phyloP scores from a whole-genome alignment of 306 rosid genomes.

The Acacia confusa region DNA sequence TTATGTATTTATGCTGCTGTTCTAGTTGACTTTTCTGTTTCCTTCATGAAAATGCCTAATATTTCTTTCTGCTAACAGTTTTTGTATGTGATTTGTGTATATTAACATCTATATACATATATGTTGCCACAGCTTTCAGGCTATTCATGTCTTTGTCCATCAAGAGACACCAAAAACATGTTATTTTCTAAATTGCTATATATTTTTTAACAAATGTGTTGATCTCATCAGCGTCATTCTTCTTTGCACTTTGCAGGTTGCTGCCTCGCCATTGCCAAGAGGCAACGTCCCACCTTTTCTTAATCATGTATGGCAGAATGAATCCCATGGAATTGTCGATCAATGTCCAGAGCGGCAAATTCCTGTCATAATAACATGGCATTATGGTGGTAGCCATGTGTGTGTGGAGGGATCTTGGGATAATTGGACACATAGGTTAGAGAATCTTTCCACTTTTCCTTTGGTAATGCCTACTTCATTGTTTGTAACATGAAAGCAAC shows the following conservation, averaged over 20 bases:
- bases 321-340: conserved; percentile 49
- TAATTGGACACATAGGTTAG: conserved; percentile 81
- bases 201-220: neutral
- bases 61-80: neutral
- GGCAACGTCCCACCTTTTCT: conserved; percentile 50
- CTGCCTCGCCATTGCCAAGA: conserved; percentile 69
- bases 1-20: neutral
- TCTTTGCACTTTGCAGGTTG: conserved; percentile 64
- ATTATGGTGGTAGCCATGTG: conserved; percentile 67
- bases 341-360: conserved; percentile 62
- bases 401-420: conserved; percentile 96
- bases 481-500: conserved; percentile 19
- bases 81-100: too few species aligned
- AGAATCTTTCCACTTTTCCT: conserved; percentile 21
- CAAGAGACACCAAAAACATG: neutral
- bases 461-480: conserved; percentile 11
- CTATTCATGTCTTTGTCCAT: neutral
- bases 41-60: neutral
- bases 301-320: conserved; percentile 55
- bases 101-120: neutral
- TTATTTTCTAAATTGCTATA: too few species aligned
- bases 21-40: neutral
- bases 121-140: neutral
- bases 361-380: conserved; percentile 84
- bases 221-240: conserved; percentile 8